Evolutionary conservation across 1,284 basidiomycete species (phyloP).

Genomic region (Cerioporus squamosus): DNA sequence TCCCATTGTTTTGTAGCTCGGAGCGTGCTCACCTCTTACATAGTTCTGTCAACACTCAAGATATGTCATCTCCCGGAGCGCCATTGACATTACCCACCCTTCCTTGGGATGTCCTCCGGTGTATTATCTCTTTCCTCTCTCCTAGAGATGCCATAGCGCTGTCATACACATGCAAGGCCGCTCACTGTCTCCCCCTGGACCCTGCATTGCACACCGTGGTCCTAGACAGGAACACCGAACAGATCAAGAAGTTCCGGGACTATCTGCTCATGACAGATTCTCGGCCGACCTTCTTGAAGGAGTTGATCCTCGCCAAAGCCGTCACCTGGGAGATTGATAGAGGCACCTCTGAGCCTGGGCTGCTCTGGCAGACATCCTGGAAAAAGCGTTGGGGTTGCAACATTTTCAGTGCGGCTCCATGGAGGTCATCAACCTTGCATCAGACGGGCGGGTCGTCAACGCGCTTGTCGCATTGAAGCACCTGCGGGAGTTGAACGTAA

Average conservation of each 20-base stretch:
- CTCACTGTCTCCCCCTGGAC: slow-evolving; percentile 2
- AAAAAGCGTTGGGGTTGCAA: not conserved
- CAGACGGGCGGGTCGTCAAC: not conserved
- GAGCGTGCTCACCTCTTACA: too few species aligned
- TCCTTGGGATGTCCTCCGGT: not conserved
- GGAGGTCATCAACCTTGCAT: not conserved
- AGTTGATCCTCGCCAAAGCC: slow-evolving; percentile 7
- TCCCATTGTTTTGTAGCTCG: too few species aligned
- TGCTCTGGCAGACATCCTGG: slow-evolving; percentile 10
- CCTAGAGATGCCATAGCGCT: slow-evolving; percentile 10
- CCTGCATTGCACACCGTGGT: slow-evolving; percentile 14
- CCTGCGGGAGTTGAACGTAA: slow-evolving; percentile 1
- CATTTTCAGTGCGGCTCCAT: slow-evolving; percentile 12
- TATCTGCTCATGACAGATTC: slow-evolving; percentile 5
- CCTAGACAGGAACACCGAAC: slow-evolving; percentile 2
- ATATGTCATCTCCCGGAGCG: not conserved
- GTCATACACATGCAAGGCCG: slow-evolving; percentile 8
- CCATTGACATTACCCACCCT: not conserved
- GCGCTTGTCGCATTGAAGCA: not conserved
- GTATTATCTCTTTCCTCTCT: slow-evolving; percentile 11
- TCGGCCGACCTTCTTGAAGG: slow-evolving; percentile 8
- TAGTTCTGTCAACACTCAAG: too few species aligned
- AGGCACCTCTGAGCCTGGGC: not conserved
- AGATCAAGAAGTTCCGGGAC: slow-evolving; percentile 14
- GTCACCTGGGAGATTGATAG: slow-evolving; percentile 15